Percentiles rank a stretch among this genome's conserved stretches.
These are phyloP conservation scores for Xylariaceae sp. DNA, from an alignment of 2,329 filamentous ascomycete species.

Conservation along the genomic window DNA sequence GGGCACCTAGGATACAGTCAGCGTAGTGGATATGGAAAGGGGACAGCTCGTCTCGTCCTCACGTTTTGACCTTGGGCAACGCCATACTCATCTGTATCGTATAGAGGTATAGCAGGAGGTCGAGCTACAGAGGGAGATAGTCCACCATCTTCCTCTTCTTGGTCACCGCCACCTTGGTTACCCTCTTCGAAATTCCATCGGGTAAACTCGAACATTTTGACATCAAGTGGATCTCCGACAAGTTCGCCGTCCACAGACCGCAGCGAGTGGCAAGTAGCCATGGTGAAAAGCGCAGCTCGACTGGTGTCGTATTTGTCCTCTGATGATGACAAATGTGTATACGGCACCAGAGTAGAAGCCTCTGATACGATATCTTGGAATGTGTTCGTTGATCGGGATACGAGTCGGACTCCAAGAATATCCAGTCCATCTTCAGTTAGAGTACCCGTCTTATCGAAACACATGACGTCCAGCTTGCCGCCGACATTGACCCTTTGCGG, in stretches of 20 bases:
- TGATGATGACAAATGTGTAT: slow-evolving; percentile 23
- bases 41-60: slow-evolving; percentile 7
- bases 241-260: slow-evolving; percentile 83
- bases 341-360: slow-evolving; percentile 53
- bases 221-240: slow-evolving; percentile 86
- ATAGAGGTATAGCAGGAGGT: slow-evolving; percentile 63
- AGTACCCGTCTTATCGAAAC: slow-evolving; percentile 99
- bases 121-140: slow-evolving; percentile 85
- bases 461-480: slow-evolving; percentile 92
- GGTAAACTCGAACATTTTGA: slow-evolving; percentile 99
- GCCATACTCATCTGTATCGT: slow-evolving; percentile 31
- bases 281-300: slow-evolving; percentile 75
- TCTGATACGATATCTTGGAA: slow-evolving; percentile 76
- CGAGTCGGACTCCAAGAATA: slow-evolving; percentile 81
- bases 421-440: slow-evolving; percentile 94
- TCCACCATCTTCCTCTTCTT: slow-evolving; percentile 68
- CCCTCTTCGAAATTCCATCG: slow-evolving; percentile 91
- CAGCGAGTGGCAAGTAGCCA: slow-evolving; percentile 96
- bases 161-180: slow-evolving; percentile 59
- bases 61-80: slow-evolving; percentile 23
- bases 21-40: slow-evolving; percentile 2
- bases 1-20: slow-evolving; percentile 35
- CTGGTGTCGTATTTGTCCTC: slow-evolving; percentile 31
- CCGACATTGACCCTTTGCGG: slow-evolving; percentile 96
- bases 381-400: slow-evolving; percentile 54